Evolutionary conservation across 1,284 basidiomycete genomes (phyloP).

Genomic region (Exobasidium cylindrosporum): DNA sequence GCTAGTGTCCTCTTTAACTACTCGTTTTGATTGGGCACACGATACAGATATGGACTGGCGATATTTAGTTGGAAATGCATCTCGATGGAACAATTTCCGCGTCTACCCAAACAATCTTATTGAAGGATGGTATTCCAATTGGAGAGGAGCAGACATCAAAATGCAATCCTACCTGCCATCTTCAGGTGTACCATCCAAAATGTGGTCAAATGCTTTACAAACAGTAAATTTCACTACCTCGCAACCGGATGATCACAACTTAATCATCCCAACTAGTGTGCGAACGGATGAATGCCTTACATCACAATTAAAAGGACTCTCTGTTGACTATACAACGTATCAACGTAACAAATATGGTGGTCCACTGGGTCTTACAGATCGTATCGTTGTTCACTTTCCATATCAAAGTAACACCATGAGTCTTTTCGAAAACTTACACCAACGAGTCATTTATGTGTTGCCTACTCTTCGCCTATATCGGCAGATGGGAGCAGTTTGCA

Average conservation of each 20-base stretch:
- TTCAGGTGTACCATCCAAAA: background rate
- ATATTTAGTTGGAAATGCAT: background rate
- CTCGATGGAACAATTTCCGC: background rate
- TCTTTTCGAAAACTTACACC: conserved; percentile 1
- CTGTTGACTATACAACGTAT: background rate
- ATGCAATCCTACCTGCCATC: background rate
- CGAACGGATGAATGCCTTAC: background rate
- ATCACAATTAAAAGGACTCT: background rate
- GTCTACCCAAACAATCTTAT: conserved; percentile 1
- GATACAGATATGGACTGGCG: background rate
- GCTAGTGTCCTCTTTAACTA: background rate
- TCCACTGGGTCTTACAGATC: background rate
- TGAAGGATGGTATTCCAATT: background rate
- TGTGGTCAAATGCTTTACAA: background rate
- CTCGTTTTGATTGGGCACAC: background rate
- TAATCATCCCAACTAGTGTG: background rate
- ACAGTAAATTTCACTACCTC: background rate
- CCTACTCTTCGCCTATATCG: background rate
- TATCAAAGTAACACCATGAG: conserved; percentile 2
- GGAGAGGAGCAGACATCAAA: background rate
- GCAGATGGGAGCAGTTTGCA: background rate
- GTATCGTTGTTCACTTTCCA: background rate
- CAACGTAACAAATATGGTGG: background rate
- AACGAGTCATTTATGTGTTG: background rate
- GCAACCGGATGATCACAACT: background rate